Conservation (phyloP, 2,329 filamentous ascomycete genomes). For the Aspergillus sp. region DNA sequence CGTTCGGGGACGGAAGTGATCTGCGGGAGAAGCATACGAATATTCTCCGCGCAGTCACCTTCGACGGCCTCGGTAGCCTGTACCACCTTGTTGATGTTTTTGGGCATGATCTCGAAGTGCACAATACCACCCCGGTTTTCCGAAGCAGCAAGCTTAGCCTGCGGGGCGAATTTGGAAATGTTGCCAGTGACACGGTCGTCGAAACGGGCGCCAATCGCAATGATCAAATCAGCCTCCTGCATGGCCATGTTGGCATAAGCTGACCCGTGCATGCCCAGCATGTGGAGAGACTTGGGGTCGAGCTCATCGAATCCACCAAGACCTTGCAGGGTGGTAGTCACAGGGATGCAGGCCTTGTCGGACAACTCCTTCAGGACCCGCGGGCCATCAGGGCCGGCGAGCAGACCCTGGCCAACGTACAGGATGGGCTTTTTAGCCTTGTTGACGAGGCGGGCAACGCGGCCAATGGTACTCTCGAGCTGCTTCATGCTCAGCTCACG, state of each 20-base stretch:
- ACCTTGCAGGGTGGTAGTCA: conserved; percentile 92
- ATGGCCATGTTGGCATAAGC: conserved; percentile 98
- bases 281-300: conserved; percentile 89
- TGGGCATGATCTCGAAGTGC: conserved; percentile 97
- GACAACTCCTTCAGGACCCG: conserved; percentile 75
- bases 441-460: conserved; percentile 77
- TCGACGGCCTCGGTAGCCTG: conserved; percentile 93
- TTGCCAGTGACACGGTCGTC: conserved; percentile 88
- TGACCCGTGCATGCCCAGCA: conserved; percentile 97
- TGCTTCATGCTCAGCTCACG: conserved; percentile 66
- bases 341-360: conserved; percentile 84
- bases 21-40: conserved; percentile 66
- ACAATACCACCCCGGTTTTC: conserved; percentile 89
- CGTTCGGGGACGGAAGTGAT: conserved; percentile 61
- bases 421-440: conserved; percentile 88
- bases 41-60: conserved; percentile 78
- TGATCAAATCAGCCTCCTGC: conserved; percentile 92
- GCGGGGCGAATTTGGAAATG: conserved; percentile 80
- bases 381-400: conserved; percentile 71
- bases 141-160: conserved; percentile 73
- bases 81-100: conserved; percentile 99
- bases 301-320: conserved; percentile 89
- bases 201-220: conserved; percentile 87
- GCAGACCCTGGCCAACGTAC: conserved; percentile 86
- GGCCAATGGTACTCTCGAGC: conserved; percentile 64